Conservation (phyloP, 2,329 filamentous ascomycete genomes). For the Trichoderma oligosporum region DNA sequence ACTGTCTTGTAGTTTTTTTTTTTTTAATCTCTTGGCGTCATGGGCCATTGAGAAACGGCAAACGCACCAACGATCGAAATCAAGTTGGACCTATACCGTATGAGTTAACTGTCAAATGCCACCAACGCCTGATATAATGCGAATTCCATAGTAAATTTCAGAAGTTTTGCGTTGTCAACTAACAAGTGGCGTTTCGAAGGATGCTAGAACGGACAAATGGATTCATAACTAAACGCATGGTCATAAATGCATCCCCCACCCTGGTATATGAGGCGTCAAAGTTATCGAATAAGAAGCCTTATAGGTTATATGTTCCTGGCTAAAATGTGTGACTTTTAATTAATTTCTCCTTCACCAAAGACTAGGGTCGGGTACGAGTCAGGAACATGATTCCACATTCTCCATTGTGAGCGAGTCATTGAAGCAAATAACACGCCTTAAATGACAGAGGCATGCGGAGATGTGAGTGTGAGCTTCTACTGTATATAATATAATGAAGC, state of each 20-base stretch:
- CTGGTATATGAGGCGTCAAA: not conserved
- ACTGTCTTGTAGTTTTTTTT: not conserved
- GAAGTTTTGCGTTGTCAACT: not conserved
- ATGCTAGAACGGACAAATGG: constrained; percentile 2
- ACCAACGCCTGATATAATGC: not conserved
- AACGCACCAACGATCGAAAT: not conserved
- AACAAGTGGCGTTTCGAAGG: constrained; percentile 2
- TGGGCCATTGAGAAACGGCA: no score
- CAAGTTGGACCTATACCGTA: not conserved
- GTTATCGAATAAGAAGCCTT: constrained; percentile 7
- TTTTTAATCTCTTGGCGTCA: not conserved
- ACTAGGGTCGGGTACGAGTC: not conserved
- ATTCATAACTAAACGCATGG: not conserved
- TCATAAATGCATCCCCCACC: not conserved
- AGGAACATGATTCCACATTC: not conserved
- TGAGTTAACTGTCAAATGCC: not conserved
- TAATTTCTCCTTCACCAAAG: not conserved
- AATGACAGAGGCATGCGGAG: not conserved
- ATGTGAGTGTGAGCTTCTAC: no score
- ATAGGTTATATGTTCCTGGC: constrained; percentile 12
- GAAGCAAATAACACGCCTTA: not conserved
- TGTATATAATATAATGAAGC: no score
- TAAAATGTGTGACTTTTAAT: not conserved
- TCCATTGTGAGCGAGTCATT: constrained; percentile 12
- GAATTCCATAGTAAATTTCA: not conserved